Base-by-base conservation (phyloP, 805 yeast genomes). In the Lachancea waltii region DNA sequence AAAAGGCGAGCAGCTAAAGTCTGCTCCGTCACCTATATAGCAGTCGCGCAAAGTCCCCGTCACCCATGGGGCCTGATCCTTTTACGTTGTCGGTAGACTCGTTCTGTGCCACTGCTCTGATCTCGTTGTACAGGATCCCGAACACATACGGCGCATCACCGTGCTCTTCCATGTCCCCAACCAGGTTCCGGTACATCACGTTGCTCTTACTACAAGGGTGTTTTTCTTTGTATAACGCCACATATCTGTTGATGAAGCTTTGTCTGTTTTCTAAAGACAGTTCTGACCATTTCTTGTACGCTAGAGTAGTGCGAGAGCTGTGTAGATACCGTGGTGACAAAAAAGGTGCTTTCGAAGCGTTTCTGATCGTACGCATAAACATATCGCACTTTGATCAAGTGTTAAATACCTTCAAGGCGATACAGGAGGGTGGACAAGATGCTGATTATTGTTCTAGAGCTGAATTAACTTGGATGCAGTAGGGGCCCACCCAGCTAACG, bases 111-210 rank as follows among this genome's bases (percentile, higher is more conserved):
- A 51, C 48, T 26, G 52, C 45, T 39, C 50, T 40, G 10, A 63
- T 47, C 32, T 63, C 67, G 34, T 58, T 61, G 49, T 63, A 63
- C n/a, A 63, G 34, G n/a, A 63, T 43, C 3, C 67, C 67, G 42
- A 61, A 63, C n/a, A 62, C 56, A 20, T 63, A 53, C 14, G 67
- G 67, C 16, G 63, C 55, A 35, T 63, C 67, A 35, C 50, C 59
- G 33, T 51, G 47, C 30, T 60, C 67, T 7, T 62, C 65, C 67
- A 63, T 63, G 1, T 63, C 67, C 9, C 48, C 45, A 1, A 63
- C 56, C 20, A 63, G 33, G n/a, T 59, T 59, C 20, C 53, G 53
- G 41, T 61, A 60, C 55, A 51, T 53, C 8, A 51, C 54, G 41
- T 63, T 62, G 35, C 64, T 62, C 46, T 62, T 62, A 7, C 61